phyloP scores from a whole-genome alignment of 306 rosid genomes.

The Sicyos baderoa region DNA sequence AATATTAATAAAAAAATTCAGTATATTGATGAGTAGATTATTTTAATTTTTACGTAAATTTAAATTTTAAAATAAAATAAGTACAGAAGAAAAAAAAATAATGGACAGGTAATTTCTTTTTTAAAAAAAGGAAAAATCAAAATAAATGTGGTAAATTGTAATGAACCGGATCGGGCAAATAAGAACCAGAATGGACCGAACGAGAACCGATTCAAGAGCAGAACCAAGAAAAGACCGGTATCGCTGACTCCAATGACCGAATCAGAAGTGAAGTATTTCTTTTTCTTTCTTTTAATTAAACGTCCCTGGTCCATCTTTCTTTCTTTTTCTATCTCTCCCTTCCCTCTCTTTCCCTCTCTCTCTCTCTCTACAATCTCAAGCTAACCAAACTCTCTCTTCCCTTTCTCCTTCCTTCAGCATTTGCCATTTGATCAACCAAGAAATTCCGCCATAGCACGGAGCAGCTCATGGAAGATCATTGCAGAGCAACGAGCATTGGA shows the following conservation, averaged over 20 bases:
- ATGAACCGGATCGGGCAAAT: too few species aligned
- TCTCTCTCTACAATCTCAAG: constrained; percentile 18
- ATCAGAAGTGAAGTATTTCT: constrained; percentile 20
- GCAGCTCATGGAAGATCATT: constrained; percentile 10
- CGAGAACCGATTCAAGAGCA: not conserved
- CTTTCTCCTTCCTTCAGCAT: constrained; percentile 18
- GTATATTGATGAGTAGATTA: too few species aligned
- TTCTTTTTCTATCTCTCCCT: not conserved
- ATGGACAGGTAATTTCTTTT: too few species aligned
- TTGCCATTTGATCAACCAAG: constrained; percentile 15
- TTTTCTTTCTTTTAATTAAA: constrained; percentile 15
- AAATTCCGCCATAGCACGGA: constrained; percentile 2
- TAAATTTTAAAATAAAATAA: too few species aligned
- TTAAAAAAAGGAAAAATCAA: too few species aligned
- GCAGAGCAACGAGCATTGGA: constrained; percentile 15
- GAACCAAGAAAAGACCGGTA: constrained; percentile 5
- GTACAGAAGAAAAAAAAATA: too few species aligned
- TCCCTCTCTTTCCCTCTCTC: not conserved
- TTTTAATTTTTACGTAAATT: too few species aligned
- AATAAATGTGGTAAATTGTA: too few species aligned
- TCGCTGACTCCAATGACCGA: constrained; percentile 22
- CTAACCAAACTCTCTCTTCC: constrained; percentile 19
- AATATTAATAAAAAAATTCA: too few species aligned
- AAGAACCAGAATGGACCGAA: too few species aligned
- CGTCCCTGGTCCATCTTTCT: constrained; percentile 19